Evolutionary conservation across 768 basidiomycete species (phyloP), one percentile per base, ranked within the genome.

Genomic region (Leccinum olivaceopallidum): DNA sequence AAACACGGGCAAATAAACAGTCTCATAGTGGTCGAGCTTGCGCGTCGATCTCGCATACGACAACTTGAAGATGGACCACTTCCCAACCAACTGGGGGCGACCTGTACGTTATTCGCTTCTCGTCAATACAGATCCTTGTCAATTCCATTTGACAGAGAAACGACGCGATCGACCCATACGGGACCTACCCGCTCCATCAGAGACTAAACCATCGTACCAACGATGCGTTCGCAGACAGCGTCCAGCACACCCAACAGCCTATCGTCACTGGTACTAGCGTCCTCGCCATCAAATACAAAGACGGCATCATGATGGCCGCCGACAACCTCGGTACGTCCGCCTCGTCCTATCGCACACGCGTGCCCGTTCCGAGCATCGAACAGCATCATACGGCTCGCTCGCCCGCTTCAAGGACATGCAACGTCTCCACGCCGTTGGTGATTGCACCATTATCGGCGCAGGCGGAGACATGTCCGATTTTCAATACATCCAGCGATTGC

Each of bases 401-500:
- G 95, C 97, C 2, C 89, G 95, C 36, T 97, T 97, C 86, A 94
- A 93, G 80, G 94, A 95, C 70, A 80, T 98, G 60, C 85, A 90
- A 65, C 92, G 97, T 74, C 84, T 99, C 28, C 88, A 92, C 69
- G 75, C 90, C 5, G 87, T 97, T 36, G 95, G 95, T 8, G 77
- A 83, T 39, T 85, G 87, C 76, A 96, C 95, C 49, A 82, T 95
- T 61, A 80, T 99, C 67, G 97, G 93, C 22, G 96, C 92, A 3
- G 87, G 93, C 16, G 97, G 97, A 28, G 97, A 99, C 79, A 92
- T 99, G 88, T 90, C 90, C 68, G 97, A 99, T 78, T 98, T 94
- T 77, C 97, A 99, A 74, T 88, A 92, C 75, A 82, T 98, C 65
- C 92, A 97, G 71, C 80, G 78, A 53, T 69, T 88, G 51, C 85